These are phyloP conservation scores for Dunaliella primolecta DNA, from an alignment of 139 green algal species.

Conservation along the genomic window DNA sequence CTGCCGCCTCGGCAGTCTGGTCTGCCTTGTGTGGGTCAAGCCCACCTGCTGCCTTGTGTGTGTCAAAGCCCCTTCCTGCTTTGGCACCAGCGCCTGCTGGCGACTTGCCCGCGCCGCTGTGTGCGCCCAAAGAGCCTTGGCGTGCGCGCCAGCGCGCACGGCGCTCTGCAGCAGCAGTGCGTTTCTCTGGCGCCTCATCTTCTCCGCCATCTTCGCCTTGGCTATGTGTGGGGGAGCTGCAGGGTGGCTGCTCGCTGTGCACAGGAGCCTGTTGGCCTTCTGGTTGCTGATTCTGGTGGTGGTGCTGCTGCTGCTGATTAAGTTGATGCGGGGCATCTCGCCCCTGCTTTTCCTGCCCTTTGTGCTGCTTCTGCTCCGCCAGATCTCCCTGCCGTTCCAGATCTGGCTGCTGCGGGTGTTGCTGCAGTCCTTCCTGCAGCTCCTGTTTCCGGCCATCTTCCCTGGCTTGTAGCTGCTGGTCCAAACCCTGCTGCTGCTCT, in stretches of 20 bases:
- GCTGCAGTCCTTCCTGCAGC: background rate
- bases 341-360: background rate
- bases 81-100: background rate
- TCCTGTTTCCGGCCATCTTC: background rate
- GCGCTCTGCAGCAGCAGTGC: background rate
- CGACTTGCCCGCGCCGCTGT: background rate
- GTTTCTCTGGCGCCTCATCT: background rate
- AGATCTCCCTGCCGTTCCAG: background rate
- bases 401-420: background rate
- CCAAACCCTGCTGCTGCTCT: background rate
- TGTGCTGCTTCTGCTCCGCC: background rate
- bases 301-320: background rate
- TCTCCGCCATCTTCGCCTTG: background rate
- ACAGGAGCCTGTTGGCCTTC: too few relatives aligned
- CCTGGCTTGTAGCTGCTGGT: background rate
- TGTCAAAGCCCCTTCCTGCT: background rate
- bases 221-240: too few relatives aligned
- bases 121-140: background rate
- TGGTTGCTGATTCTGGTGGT: too few relatives aligned
- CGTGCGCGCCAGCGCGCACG: background rate
- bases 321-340: background rate
- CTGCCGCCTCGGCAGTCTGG: too few relatives aligned
- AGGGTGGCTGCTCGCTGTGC: too few relatives aligned
- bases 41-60: too few relatives aligned
- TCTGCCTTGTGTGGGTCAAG: too few relatives aligned